A percentile compares a stretch with the other conserved stretches of the same genome.
phyloP scores from a whole-genome alignment of 108 stramenopile species.

The Cyclotella choctawhatcheeana region DNA sequence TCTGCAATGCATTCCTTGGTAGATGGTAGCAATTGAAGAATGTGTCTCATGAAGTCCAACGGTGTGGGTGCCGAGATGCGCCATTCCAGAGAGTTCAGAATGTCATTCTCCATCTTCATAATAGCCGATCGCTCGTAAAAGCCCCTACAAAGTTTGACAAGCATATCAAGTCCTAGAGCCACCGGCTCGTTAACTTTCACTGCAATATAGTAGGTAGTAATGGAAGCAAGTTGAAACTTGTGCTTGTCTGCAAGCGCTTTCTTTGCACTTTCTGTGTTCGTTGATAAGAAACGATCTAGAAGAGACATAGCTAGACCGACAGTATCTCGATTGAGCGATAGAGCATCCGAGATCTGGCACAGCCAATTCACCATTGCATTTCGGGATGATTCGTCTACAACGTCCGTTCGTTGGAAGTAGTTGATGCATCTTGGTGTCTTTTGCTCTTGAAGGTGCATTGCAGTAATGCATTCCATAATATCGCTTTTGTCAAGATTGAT shows the following conservation, averaged over 20 bases:
- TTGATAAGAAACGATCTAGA: slow-evolving; percentile 48
- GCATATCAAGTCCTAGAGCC: slow-evolving; percentile 40
- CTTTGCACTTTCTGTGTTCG: slow-evolving; percentile 12
- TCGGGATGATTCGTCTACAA: slow-evolving; percentile 38
- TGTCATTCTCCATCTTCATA: slow-evolving; percentile 44
- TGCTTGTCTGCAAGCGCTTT: slow-evolving; percentile 34
- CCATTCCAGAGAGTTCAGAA: slow-evolving; percentile 48
- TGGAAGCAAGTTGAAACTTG: slow-evolving; percentile 72
- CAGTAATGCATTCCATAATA: slow-evolving; percentile 10
- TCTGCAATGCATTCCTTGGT: neutral
- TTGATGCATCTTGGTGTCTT: slow-evolving; percentile 11
- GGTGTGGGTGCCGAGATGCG: slow-evolving; percentile 43
- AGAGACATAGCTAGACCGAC: slow-evolving; percentile 66
- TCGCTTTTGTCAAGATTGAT: neutral
- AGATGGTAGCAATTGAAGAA: slow-evolving; percentile 30
- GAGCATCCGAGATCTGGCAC: slow-evolving; percentile 35
- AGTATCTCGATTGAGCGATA: slow-evolving; percentile 54
- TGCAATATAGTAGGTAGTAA: slow-evolving; percentile 71
- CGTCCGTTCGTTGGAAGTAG: slow-evolving; percentile 27
- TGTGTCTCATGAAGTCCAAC: slow-evolving; percentile 43
- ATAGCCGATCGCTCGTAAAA: slow-evolving; percentile 38
- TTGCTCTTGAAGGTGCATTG: slow-evolving; percentile 34
- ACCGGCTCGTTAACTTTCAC: slow-evolving; percentile 75
- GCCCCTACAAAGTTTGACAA: slow-evolving; percentile 34
- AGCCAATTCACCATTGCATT: slow-evolving; percentile 47